These are phyloP conservation scores for Durotheca rogersii DNA, from an alignment of 495 filamentous ascomycete species.

Conservation along the genomic window DNA sequence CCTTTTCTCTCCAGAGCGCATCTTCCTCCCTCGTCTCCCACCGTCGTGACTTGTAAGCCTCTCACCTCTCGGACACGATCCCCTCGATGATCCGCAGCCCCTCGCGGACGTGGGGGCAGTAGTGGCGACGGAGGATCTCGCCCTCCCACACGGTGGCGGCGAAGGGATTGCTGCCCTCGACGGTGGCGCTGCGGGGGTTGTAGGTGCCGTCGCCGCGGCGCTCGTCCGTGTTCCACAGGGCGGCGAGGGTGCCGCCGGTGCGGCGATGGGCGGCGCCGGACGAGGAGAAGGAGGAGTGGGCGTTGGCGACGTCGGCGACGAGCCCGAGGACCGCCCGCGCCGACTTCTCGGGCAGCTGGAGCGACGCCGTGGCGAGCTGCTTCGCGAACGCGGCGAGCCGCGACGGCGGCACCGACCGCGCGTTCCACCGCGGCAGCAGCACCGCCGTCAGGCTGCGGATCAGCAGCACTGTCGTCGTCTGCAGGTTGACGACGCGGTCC, in stretches of 20 bases:
- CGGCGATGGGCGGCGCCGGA: slow-evolving; percentile 68
- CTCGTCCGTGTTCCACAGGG: slow-evolving; percentile 86
- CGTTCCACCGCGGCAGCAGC: slow-evolving; percentile 65
- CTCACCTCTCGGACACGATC: slow-evolving; percentile 35
- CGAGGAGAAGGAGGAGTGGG: too few species aligned
- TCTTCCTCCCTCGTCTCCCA: not conserved
- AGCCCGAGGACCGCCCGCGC: slow-evolving; percentile 72
- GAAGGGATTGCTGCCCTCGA: slow-evolving; percentile 57
- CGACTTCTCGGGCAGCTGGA: slow-evolving; percentile 90
- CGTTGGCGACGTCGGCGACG: slow-evolving; percentile 70
- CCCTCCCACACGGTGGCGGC: slow-evolving; percentile 91
- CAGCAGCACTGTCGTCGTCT: slow-evolving; percentile 87
- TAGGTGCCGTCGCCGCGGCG: slow-evolving; percentile 65
- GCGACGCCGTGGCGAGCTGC: slow-evolving; percentile 74
- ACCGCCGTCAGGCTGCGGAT: slow-evolving; percentile 78
- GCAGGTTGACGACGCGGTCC: slow-evolving; percentile 79
- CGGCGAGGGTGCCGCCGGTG: slow-evolving; percentile 66
- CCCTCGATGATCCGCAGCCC: slow-evolving; percentile 72
- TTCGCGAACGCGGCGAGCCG: slow-evolving; percentile 92
- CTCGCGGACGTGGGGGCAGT: slow-evolving; percentile 79
- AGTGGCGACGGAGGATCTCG: slow-evolving; percentile 81
- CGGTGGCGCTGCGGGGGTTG: slow-evolving; percentile 49
- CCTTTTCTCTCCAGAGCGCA: not conserved
- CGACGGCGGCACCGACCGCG: slow-evolving; percentile 64
- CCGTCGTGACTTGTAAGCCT: not conserved